Conservation (phyloP, 371 early-diverging fungal species). For the Chytridium lagenaria region DNA sequence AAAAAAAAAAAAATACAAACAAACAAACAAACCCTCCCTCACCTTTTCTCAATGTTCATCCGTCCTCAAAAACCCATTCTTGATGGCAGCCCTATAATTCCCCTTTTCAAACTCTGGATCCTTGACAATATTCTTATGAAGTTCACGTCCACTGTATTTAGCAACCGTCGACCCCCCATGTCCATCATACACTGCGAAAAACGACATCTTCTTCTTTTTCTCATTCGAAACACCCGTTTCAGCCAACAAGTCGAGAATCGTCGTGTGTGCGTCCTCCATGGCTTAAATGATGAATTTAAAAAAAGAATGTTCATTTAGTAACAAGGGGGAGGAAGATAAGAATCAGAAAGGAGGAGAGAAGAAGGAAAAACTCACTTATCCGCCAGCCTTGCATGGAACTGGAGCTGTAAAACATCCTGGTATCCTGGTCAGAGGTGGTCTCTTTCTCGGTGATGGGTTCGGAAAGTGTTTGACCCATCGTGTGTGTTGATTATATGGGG, state of each 20-base stretch:
- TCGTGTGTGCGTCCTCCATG: constrained; percentile 97
- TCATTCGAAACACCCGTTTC: constrained; percentile 21
- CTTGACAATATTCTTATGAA: constrained; percentile 71
- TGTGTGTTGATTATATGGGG: constrained; percentile 14
- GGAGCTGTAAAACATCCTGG: constrained; percentile 79
- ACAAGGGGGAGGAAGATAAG: neutral
- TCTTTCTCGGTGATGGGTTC: constrained; percentile 91
- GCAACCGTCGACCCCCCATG: constrained; percentile 90
- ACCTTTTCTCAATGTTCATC: constrained; percentile 80
- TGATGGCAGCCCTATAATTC: constrained; percentile 71
- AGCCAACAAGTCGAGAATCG: constrained; percentile 68
- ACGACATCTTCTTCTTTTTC: constrained; percentile 51
- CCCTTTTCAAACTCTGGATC: constrained; percentile 69
- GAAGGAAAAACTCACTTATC: constrained; percentile 73
- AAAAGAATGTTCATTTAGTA: neutral
- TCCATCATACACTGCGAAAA: constrained; percentile 97
- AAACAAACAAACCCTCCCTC: too few species aligned
- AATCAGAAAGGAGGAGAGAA: constrained; percentile 32
- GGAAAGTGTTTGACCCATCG: constrained; percentile 94
- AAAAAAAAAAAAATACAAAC: too few species aligned
- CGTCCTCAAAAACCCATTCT: constrained; percentile 78
- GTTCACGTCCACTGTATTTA: constrained; percentile 77
- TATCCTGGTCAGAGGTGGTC: constrained; percentile 73
- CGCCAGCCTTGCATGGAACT: constrained; percentile 98
- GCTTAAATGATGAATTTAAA: too few species aligned